Evolutionary conservation across 2,329 filamentous ascomycete genomes (phyloP), one percentile per base, ranked within the genome.

Genomic region (Simplicillium sp.): DNA sequence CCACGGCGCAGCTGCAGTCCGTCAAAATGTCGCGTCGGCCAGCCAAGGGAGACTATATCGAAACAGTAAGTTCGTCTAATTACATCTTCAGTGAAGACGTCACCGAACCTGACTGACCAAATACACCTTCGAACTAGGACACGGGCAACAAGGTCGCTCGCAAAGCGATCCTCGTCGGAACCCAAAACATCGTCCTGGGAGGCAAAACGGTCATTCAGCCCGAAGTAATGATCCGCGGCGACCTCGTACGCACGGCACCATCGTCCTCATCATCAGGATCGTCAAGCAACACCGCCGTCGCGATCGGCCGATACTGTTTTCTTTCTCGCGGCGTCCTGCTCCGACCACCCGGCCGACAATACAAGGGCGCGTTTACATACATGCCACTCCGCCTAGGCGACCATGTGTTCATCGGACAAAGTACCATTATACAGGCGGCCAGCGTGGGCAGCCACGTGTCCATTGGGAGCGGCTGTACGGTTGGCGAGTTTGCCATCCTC

Each of bases 141-240:
- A 95, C 89, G 3, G 92, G 92, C 50, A 98, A 98, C 75, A 97
- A 97, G 68, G 92, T 98, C 54, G 90, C 89, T 32, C 87, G 92
- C 50, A 87, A 87, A 51, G 86, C 87, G 46, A 82, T 84, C 58
- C 87, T 98, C 52, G 85, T 94, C 55, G 92, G 92, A 54, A 96
- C 90, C 16, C 88, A 94, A 53, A 94, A 97, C 66, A 97, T 98
- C 65, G 95, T 95, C 64, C 83, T 98, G 2, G 92, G 88, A 51
- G 92, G 92, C 48, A 94, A 87, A 65, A 94, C 89, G 1, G 87
- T 97, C 47, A 94, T 98, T 56, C 88, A 95, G 71, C 84, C 88
- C 47, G 89, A 95, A 57, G 90, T 88, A 53, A 88, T 92, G 63
- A 87, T 98, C 57, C 83, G 92, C 37, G 92, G 90, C 35, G 92